Evolutionary conservation across 139 green algal species (phyloP), one percentile per base, ranked within the genome.

Genomic region (Micromonas pusilla): DNA sequence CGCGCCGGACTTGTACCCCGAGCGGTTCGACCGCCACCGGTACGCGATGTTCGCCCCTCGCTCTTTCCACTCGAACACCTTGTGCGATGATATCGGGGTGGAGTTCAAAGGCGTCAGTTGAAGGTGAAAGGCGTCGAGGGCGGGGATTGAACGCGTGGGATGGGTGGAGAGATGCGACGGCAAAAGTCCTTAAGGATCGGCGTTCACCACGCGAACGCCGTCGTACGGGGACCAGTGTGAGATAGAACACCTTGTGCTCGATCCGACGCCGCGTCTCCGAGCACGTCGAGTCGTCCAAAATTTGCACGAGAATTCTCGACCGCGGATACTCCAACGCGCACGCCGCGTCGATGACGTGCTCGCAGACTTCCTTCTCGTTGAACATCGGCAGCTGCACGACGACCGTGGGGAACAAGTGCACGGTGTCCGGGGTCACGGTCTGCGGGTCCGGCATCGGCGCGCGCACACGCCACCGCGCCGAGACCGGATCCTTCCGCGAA

Each of bases 331-430:
- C 70, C 79, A 96, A 73, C 81, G 90, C 78, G 72, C 87, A 92
- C 32, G 85, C 88, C 67, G 82, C 90, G 79, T 91, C 88, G 64
- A 96, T 96, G 79, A 90, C 89, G 52, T 90, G 80, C 73, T 93
- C 83, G 81, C 92, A 96, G 32, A 92, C 87, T 13, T 85, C 71
- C 1, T 34, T 72, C 36, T 97, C 92, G 77, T 97, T 97, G 85
- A 96, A 97, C 93, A 97, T 97, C 26, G 93, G 92, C 53, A 97
- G 89, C 87, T 97, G 93, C 26, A 98, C 86, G 6, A 93, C 89
- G n/a, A 98, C 92, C 81, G 88, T 90, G 33, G 88, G 88, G 64
- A 84, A 88, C 1, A 37, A 21, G 5, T 77, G 5, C 0, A 30
- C n/a, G 28, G 64, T 38, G n/a, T 75, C 37, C 1, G 37, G 19